Percentiles rank a stretch among this genome's conserved stretches.
Evolutionary conservation across 768 basidiomycete species (phyloP).

Genomic region (Calocybe gangraenosa): DNA sequence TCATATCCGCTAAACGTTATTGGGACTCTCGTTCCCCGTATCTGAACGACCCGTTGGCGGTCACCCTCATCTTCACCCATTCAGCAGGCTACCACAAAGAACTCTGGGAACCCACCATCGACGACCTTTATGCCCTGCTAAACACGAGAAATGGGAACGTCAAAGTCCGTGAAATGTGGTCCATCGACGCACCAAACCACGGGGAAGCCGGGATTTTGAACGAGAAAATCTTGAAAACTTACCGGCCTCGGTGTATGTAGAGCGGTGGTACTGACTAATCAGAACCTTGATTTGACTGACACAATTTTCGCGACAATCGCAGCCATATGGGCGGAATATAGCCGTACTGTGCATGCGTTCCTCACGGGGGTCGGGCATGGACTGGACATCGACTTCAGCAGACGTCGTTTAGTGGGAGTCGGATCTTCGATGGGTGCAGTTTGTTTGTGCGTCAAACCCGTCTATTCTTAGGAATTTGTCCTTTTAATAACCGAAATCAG

Average conservation of each 20-base stretch:
- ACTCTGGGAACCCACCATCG: slow-evolving; percentile 53
- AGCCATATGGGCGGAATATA: slow-evolving; percentile 57
- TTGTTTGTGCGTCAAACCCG: slow-evolving; percentile 31
- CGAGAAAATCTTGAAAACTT: slow-evolving; percentile 37
- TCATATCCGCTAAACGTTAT: slow-evolving; percentile 47
- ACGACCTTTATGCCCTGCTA: slow-evolving; percentile 35
- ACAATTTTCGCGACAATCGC: not conserved
- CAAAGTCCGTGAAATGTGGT: slow-evolving; percentile 46
- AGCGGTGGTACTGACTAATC: too few species aligned
- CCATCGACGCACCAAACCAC: slow-evolving; percentile 51
- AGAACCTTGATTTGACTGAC: not conserved
- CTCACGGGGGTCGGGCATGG: slow-evolving; percentile 44
- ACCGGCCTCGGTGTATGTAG: slow-evolving; percentile 37
- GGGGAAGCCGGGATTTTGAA: slow-evolving; percentile 50
- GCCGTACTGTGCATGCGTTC: slow-evolving; percentile 41
- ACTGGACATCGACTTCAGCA: slow-evolving; percentile 43
- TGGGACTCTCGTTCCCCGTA: slow-evolving; percentile 31
- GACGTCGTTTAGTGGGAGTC: slow-evolving; percentile 44
- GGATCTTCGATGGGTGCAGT: slow-evolving; percentile 56
- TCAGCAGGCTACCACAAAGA: slow-evolving; percentile 57
- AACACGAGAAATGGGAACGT: slow-evolving; percentile 12
- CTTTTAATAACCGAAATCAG: slow-evolving; percentile 18
- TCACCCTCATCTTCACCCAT: slow-evolving; percentile 49
- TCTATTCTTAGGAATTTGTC: not conserved
- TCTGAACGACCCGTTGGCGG: slow-evolving; percentile 31